A percentile compares a stretch with the other conserved stretches of the same genome.
Conservation (phyloP, 2,329 filamentous ascomycete genomes). For the Magnaporthiopsis incrustans region DNA sequence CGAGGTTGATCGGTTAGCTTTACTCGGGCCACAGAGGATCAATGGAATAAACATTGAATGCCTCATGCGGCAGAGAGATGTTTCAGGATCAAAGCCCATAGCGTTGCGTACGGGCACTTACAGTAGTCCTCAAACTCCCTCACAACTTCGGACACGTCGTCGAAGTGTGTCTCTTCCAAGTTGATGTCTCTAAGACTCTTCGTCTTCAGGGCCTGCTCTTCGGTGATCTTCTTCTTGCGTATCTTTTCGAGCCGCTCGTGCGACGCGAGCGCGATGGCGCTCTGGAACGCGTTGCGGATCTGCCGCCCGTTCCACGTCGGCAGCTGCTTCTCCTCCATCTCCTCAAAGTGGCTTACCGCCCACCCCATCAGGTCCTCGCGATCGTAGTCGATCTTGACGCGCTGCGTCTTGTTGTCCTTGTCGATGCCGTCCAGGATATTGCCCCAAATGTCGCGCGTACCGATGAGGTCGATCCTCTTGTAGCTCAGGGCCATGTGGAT, state of each 20-base stretch:
- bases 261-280: slow-evolving; percentile 11
- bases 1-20: no score
- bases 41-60: no score
- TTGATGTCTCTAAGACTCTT: no score
- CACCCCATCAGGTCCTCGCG: slow-evolving; percentile 10
- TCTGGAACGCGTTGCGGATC: slow-evolving; percentile 30
- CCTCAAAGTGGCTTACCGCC: not conserved
- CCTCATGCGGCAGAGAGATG: no score
- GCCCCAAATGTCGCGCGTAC: slow-evolving; percentile 13
- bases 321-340: not conserved
- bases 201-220: not conserved
- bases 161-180: no score
- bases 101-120: no score
- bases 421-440: slow-evolving; percentile 13
- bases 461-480: slow-evolving; percentile 11
- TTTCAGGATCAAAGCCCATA: no score
- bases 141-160: no score
- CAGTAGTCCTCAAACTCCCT: no score
- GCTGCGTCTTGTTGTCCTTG: slow-evolving; percentile 9
- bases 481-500: slow-evolving; percentile 39
- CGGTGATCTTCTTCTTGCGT: slow-evolving; percentile 7
- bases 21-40: no score
- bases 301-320: slow-evolving; percentile 22
- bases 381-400: slow-evolving; percentile 4
- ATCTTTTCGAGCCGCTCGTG: not conserved